A percentile compares a stretch with the other conserved stretches of the same genome.
Conservation (phyloP, 1,284 basidiomycete genomes). For the Prillingera fragicola region DNA sequence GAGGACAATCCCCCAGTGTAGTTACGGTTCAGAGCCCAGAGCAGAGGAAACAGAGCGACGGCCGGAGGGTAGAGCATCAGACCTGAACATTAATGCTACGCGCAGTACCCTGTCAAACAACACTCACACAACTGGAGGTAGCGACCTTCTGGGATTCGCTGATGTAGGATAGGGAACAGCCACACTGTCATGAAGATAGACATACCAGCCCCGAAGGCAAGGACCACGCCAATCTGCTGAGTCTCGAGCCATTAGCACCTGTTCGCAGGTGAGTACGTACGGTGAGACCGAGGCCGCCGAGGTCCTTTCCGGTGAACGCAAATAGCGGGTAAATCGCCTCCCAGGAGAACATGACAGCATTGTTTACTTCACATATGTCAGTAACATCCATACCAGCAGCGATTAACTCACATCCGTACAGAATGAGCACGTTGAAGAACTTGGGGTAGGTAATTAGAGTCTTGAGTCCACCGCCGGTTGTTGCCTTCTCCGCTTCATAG, state of each 20-base stretch:
- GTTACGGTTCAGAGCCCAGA: slow-evolving; percentile 24
- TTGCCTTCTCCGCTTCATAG: slow-evolving; percentile 12
- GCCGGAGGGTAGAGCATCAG: slow-evolving; percentile 28
- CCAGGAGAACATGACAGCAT: slow-evolving; percentile 33
- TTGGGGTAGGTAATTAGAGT: slow-evolving; percentile 19
- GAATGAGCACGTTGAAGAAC: slow-evolving; percentile 30
- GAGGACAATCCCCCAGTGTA: slow-evolving; percentile 3
- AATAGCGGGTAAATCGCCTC: slow-evolving; percentile 40
- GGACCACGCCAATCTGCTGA: slow-evolving; percentile 29
- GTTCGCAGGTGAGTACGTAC: slow-evolving; percentile 14
- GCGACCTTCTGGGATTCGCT: slow-evolving; percentile 18
- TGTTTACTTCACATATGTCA: slow-evolving; percentile 25
- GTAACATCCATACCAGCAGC: too few relatives aligned
- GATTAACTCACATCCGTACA: slow-evolving; percentile 29
- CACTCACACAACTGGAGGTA: slow-evolving; percentile 22
- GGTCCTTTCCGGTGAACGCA: slow-evolving; percentile 29
- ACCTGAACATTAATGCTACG: slow-evolving; percentile 11
- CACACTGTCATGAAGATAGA: slow-evolving; percentile 37
- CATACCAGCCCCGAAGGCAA: slow-evolving; percentile 28
- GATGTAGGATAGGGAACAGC: slow-evolving; percentile 33
- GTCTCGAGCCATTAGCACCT: slow-evolving; percentile 19
- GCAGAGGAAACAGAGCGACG: slow-evolving; percentile 28
- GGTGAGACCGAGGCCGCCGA: slow-evolving; percentile 33
- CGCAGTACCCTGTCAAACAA: neutral
- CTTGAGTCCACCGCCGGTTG: slow-evolving; percentile 11